Percentiles rank a stretch among this genome's conserved stretches.
These are phyloP conservation scores for Alternaria viburni DNA, from an alignment of 2,329 filamentous ascomycete genomes.

Conservation along the genomic window DNA sequence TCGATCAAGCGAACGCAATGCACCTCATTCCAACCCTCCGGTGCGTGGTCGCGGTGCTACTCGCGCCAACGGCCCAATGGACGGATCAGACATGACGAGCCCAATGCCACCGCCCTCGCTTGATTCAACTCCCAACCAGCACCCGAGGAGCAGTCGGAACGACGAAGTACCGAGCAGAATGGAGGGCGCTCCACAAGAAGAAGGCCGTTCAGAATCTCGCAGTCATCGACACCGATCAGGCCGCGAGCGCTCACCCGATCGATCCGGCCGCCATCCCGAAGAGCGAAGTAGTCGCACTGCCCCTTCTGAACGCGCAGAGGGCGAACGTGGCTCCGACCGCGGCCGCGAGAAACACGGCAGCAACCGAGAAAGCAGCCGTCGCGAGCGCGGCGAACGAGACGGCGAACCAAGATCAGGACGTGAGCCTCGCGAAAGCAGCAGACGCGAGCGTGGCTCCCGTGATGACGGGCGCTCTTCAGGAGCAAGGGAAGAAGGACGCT, in stretches of 20 bases:
- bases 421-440: slow-evolving; percentile 26
- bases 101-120: slow-evolving; percentile 36
- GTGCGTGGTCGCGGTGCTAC: slow-evolving; percentile 42
- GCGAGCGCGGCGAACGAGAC: slow-evolving; percentile 23
- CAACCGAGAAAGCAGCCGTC: slow-evolving; percentile 30
- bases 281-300: slow-evolving; percentile 34
- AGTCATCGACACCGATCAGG: slow-evolving; percentile 37
- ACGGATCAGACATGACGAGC: slow-evolving; percentile 20
- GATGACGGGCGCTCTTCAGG: slow-evolving; percentile 30
- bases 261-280: slow-evolving; percentile 33
- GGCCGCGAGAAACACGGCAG: slow-evolving; percentile 35
- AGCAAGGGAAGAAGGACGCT: slow-evolving; percentile 32
- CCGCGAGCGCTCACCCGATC: slow-evolving; percentile 33
- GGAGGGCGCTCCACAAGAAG: slow-evolving; percentile 30
- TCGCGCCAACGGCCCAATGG: slow-evolving; percentile 31
- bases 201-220: slow-evolving; percentile 35
- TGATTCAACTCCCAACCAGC: slow-evolving; percentile 27
- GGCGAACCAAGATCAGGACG: slow-evolving; percentile 18
- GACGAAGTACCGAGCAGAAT: slow-evolving; percentile 23
- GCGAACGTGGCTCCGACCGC: slow-evolving; percentile 32
- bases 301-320: slow-evolving; percentile 23
- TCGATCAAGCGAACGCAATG: slow-evolving; percentile 21
- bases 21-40: slow-evolving; percentile 25
- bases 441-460: slow-evolving; percentile 32
- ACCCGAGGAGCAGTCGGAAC: slow-evolving; percentile 25